These are phyloP conservation scores for Tritrichomonas foetus DNA, from an alignment of 208 protist genomes.

Conservation along the genomic window DNA sequence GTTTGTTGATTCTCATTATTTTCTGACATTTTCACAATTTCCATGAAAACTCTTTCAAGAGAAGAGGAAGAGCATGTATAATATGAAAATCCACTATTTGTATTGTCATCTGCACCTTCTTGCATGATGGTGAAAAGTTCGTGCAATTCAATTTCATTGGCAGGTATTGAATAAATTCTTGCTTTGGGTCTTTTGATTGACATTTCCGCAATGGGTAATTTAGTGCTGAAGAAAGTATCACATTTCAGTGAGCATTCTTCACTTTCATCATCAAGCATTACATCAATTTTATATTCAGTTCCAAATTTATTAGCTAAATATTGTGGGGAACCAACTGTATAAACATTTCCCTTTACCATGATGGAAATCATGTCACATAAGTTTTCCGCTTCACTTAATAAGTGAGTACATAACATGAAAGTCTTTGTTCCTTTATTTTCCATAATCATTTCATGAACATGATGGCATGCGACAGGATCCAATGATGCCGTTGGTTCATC, in stretches of 20 bases:
- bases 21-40: neutral
- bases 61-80: neutral
- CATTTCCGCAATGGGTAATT: neutral
- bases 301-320: neutral
- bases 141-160: neutral
- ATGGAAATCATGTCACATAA: constrained; percentile 1
- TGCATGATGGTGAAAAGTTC: neutral
- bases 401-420: constrained; percentile 32
- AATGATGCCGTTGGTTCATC: constrained; percentile 30
- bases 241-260: neutral
- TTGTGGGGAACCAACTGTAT: neutral
- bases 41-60: neutral
- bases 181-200: neutral
- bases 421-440: neutral
- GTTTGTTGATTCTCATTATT: too few species aligned
- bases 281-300: neutral
- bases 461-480: neutral
- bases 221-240: neutral
- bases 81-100: neutral
- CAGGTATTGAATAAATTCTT: neutral
- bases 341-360: neutral
- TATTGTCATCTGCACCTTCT: neutral
- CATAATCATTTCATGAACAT: neutral
- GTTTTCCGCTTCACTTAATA: neutral
- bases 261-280: neutral